Evolutionary conservation across 176 grass and related monocot genomes (phyloP).

Genomic region (Otatea glauca): DNA sequence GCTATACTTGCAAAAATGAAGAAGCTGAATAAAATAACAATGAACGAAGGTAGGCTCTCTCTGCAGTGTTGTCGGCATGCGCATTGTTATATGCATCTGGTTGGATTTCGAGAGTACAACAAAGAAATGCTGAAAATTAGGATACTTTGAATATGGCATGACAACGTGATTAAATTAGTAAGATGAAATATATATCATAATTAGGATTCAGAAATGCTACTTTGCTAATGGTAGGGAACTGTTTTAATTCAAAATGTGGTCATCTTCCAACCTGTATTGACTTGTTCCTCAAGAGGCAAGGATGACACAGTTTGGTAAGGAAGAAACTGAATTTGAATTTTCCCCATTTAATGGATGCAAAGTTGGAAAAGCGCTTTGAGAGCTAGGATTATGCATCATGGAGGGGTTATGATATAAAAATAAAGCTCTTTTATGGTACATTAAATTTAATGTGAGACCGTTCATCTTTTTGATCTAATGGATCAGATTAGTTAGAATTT

Average conservation of each 20-base stretch:
- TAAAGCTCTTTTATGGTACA: too few relatives aligned
- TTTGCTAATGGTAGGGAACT: neutral
- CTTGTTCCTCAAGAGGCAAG: neutral
- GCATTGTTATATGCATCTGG: neutral
- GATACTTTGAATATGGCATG: neutral
- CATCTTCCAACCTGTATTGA: neutral
- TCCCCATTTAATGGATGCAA: neutral
- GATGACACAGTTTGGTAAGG: neutral
- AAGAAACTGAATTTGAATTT: constrained; percentile 27
- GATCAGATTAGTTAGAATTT: too few relatives aligned
- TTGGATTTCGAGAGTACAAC: neutral
- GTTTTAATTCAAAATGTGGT: neutral
- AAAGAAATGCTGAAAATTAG: constrained; percentile 8
- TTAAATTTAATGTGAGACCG: too few relatives aligned
- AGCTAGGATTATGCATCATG: neutral
- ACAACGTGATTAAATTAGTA: neutral
- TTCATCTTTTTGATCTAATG: too few relatives aligned
- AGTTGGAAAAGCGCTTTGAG: neutral
- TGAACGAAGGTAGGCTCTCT: neutral
- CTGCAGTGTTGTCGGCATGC: neutral
- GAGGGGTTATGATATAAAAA: neutral
- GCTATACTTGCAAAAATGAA: constrained; percentile 3
- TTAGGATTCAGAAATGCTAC: neutral
- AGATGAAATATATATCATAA: neutral
- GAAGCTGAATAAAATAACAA: neutral